Base-by-base conservation (phyloP, 495 filamentous ascomycete species). In the Aspergillus cristatus region DNA sequence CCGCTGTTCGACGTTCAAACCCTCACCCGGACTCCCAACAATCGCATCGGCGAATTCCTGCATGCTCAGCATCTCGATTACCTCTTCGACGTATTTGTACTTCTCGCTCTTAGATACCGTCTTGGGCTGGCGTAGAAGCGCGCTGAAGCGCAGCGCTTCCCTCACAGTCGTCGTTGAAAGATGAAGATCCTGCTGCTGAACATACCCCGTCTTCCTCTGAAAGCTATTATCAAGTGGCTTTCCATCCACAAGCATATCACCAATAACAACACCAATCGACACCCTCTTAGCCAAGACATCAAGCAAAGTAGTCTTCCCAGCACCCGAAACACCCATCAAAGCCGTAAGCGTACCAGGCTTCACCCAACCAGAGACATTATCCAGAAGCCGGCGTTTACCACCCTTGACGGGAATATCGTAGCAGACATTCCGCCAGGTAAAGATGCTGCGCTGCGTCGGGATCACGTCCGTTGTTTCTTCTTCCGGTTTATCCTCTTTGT, bases 181-280 rank as follows among this genome's bases (percentile, higher is more conserved):
- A 59, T 94, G 88, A 5, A 94, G 71, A 69, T 96, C 89, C 54
- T 93, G 86, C 54, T 96, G 89, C 46, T 95, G 85, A 22, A 90
- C 89, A 53, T 94, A 96, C 2, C 87, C 88, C 1, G 86, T 93
- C 62, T 90, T 90, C 37, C 89, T 74, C 45, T 90, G 84, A 67
- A 95, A 94, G 1, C 82, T 87, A 11, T 65, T 65, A 51, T 93
- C 84, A 12, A 81, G 55, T 3, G 62, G 51, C 22, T 54, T 53
- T 1, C 72, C 72, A 42, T 77, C 68, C 7, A 77, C 71, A 8
- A 75, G 51, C 54, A 77, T 70, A 28, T 74, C 68, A 1, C 72
- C 73, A 3, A 55, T 66, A 5, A 79, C 65, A 14, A 71, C 60
- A 30, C 75, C 74, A 28, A 74, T 68, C 6, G 58, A 58, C 7